Percentiles rank a stretch among this genome's conserved stretches.
phyloP scores from a whole-genome alignment of 2,329 filamentous ascomycete species.

The Coniella lustricola region DNA sequence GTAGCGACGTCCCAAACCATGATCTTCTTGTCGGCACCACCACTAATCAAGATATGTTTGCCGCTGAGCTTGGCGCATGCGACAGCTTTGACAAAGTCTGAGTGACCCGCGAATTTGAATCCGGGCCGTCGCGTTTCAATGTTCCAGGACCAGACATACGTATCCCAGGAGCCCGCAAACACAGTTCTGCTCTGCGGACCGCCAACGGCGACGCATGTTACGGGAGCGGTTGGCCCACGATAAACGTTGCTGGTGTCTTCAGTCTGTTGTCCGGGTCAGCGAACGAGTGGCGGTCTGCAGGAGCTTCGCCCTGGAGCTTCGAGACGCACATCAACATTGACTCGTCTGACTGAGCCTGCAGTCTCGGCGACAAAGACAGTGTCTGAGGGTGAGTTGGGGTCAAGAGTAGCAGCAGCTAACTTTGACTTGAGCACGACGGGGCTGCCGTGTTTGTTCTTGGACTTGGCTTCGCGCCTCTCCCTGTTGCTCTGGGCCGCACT shows the following conservation, averaged over 20 bases:
- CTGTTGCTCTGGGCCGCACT: constrained; percentile 44
- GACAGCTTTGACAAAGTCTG: constrained; percentile 86
- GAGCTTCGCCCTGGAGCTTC: neutral
- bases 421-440: constrained; percentile 81
- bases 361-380: constrained; percentile 79
- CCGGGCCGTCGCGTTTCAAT: constrained; percentile 46
- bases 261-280: constrained; percentile 24
- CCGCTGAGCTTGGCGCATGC: constrained; percentile 54
- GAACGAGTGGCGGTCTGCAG: neutral
- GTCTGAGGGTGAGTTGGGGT: constrained; percentile 52
- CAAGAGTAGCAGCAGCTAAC: constrained; percentile 65
- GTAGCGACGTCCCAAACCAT: constrained; percentile 74
- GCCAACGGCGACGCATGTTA: constrained; percentile 68
- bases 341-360: constrained; percentile 67
- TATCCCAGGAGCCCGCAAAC: constrained; percentile 93
- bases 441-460: constrained; percentile 70
- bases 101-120: constrained; percentile 66
- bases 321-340: constrained; percentile 63
- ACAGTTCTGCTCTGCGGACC: constrained; percentile 50
- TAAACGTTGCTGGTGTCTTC: constrained; percentile 45
- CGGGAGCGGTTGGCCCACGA: constrained; percentile 68
- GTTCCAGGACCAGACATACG: constrained; percentile 81
- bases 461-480: constrained; percentile 60
- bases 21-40: constrained; percentile 71
- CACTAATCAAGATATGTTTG: constrained; percentile 61